Evolutionary conservation across 371 early-diverging fungal species (phyloP), one percentile per base, ranked within the genome.

Genomic region (Blyttiomyces sp.): DNA sequence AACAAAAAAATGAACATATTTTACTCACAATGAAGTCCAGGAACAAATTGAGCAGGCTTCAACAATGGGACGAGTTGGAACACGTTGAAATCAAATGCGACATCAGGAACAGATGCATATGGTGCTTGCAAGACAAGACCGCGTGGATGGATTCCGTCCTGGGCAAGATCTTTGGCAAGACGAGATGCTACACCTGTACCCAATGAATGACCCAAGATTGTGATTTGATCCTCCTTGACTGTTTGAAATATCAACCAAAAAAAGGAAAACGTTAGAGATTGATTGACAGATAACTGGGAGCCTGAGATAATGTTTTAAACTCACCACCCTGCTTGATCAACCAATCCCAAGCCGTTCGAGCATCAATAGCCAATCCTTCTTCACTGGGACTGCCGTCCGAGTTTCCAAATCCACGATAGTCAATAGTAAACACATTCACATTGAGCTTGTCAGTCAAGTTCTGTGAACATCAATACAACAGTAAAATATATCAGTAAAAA

Each of bases 321-420:
- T 43, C 17, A 35, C 60, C 70, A 13, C 71, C 70, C 28, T 57
- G 65, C 3, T 43, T 34, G 2, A 69, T 49, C 16, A 74, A 23
- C 70, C 72, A 80, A 26, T 74, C 58, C 48, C 57, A 76, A 1
- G 66, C 72, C 1, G 80, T 62, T 4, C 66, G 28, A 9, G 77
- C 76, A 49, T 80, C 80, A 3, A 49, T 45, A 5, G 58, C 62
- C 2, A 80, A 19, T 2, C 66, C 70, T 1, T 36, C 49, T 45
- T 80, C 77, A 1, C 60, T 54, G 13, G 77, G 75, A 24, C 46
- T 34, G 5, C 54, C 68, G 16, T 62, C 59, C 4, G 75, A 76
- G 52, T 76, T 73, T n/a, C 68, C 79, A 55, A 79, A 79, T 2
- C 79, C 79, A 39, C 79, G 68, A 54, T 76, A 79, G 59, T 79